Evolutionary conservation across 768 basidiomycete species (phyloP).

Genomic region (Pulveroboletus sp.): DNA sequence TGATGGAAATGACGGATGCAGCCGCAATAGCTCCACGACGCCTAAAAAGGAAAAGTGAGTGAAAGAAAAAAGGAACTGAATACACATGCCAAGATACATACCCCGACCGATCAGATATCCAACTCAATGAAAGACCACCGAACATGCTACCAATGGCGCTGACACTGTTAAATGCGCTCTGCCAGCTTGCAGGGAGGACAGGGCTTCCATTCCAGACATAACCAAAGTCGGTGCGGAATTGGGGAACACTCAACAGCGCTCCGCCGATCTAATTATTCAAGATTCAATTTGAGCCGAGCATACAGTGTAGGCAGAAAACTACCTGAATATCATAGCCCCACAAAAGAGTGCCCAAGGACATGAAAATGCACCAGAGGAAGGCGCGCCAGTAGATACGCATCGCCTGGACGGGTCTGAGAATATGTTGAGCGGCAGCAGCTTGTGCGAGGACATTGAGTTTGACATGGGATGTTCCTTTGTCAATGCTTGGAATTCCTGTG

Average conservation of each 20-base stretch:
- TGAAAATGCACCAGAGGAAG: slow-evolving; percentile 22
- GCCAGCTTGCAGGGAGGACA: slow-evolving; percentile 26
- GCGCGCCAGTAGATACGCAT: slow-evolving; percentile 24
- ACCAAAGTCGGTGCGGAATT: slow-evolving; percentile 16
- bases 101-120: slow-evolving; percentile 23
- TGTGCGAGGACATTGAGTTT: slow-evolving; percentile 20
- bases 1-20: slow-evolving; percentile 19
- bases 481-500: slow-evolving; percentile 1
- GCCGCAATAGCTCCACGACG: slow-evolving; percentile 24
- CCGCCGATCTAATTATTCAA: slow-evolving; percentile 24
- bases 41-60: slow-evolving; percentile 4
- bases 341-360: slow-evolving; percentile 21
- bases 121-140: slow-evolving; percentile 24
- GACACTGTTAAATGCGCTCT: slow-evolving; percentile 25
- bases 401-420: slow-evolving; percentile 14
- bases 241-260: slow-evolving; percentile 19
- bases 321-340: slow-evolving; percentile 26
- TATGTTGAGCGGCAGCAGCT: slow-evolving; percentile 20
- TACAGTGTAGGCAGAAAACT: not conserved
- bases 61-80: not conserved
- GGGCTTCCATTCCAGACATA: no score
- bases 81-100: no score
- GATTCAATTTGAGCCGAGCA: not conserved
- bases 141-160: slow-evolving; percentile 25
- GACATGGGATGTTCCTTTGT: slow-evolving; percentile 1